phyloP scores from a whole-genome alignment of 495 filamentous ascomycete genomes.

The Penicillium taxi region DNA sequence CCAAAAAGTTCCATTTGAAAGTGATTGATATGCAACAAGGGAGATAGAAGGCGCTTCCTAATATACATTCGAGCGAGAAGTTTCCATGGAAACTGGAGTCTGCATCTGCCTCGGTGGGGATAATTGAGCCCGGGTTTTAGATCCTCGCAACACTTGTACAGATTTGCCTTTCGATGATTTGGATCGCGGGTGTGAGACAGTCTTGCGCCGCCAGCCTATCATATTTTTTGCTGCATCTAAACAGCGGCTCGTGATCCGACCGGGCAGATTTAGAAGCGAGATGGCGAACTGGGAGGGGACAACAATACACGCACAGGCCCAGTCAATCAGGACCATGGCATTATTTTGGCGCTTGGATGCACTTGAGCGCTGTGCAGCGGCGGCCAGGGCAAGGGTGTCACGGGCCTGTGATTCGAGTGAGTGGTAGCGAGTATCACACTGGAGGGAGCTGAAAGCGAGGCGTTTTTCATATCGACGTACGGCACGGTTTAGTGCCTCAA shows the following conservation, averaged over 20 bases:
- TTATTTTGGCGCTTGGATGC: slow-evolving; percentile 13
- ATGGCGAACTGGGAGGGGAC: slow-evolving; percentile 23
- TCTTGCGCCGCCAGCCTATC: slow-evolving; percentile 1
- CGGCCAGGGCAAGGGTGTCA: slow-evolving; percentile 73
- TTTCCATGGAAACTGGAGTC: background rate
- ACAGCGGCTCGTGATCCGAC: slow-evolving; percentile 14
- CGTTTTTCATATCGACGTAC: slow-evolving; percentile 93
- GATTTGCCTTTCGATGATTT: slow-evolving; percentile 17
- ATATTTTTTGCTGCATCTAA: slow-evolving; percentile 10
- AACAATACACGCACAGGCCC: slow-evolving; percentile 22
- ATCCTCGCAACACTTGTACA: background rate
- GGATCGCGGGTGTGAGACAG: background rate
- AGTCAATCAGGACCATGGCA: slow-evolving; percentile 18
- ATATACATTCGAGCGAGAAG: no score
- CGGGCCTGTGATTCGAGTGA: slow-evolving; percentile 60
- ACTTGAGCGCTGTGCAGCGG: slow-evolving; percentile 53
- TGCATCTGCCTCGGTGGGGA: no score
- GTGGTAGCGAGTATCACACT: slow-evolving; percentile 67
- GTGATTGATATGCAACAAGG: no score
- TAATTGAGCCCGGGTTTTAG: slow-evolving; percentile 1
- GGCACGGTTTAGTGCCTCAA: slow-evolving; percentile 84
- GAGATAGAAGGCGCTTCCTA: no score
- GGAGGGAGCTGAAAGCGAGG: slow-evolving; percentile 57
- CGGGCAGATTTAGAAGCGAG: slow-evolving; percentile 20
- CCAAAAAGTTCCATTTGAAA: no score